phyloP scores from a whole-genome alignment of 164 flowering plant species.

The Echeveria elegans region DNA sequence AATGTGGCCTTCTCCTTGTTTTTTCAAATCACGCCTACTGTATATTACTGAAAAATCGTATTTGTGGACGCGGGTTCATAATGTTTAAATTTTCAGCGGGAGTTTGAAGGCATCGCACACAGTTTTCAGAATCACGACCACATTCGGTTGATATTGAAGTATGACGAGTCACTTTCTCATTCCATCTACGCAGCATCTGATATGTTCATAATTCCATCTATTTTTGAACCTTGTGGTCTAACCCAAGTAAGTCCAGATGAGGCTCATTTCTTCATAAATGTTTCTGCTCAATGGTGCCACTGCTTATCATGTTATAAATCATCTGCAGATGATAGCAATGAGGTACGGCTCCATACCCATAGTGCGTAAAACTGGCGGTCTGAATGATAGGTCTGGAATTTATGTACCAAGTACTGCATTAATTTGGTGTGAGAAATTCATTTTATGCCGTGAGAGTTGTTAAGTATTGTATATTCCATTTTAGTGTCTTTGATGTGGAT shows the following conservation, averaged over 20 bases:
- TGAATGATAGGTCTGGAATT: conserved; percentile 85
- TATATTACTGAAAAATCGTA: neutral
- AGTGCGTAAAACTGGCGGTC: conserved; percentile 83
- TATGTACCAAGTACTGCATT: neutral
- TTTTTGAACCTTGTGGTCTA: conserved; percentile 98
- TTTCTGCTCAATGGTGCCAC: neutral
- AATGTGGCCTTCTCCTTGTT: neutral
- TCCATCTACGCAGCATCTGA: conserved; percentile 84
- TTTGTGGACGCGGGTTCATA: neutral
- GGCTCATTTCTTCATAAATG: neutral
- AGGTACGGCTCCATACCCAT: conserved; percentile 92
- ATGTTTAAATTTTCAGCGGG: conserved; percentile 34
- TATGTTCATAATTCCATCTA: conserved; percentile 87
- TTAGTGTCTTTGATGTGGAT: conserved; percentile 85
- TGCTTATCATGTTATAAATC: neutral
- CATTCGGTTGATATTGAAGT: conserved; percentile 68
- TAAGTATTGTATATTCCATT: conserved; percentile 3
- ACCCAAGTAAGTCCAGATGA: conserved; percentile 58
- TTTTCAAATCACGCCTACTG: neutral
- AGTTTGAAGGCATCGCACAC: conserved; percentile 80
- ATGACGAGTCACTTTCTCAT: conserved; percentile 84
- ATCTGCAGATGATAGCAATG: conserved; percentile 93
- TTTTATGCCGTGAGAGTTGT: neutral
- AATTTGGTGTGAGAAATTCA: neutral
- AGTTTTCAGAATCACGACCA: conserved; percentile 63